These are phyloP conservation scores for Aspergillus bertholletiae DNA, from an alignment of 495 filamentous ascomycete species.

Conservation along the genomic window DNA sequence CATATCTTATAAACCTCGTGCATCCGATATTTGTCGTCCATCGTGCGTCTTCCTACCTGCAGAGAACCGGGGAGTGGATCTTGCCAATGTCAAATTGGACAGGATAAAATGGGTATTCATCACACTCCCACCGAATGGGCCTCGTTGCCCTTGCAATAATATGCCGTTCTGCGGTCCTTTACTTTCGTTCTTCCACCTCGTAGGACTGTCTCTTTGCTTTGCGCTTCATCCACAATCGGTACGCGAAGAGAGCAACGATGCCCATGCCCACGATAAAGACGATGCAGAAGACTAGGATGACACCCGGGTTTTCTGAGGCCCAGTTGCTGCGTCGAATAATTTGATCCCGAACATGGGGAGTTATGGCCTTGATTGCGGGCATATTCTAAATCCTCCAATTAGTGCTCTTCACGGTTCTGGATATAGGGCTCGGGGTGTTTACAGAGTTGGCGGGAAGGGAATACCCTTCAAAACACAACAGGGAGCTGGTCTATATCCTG, in stretches of 20 bases:
- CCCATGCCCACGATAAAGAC: slow-evolving; percentile 45
- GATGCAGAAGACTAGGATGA: slow-evolving; percentile 53
- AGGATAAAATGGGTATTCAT: background rate
- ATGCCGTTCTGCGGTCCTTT: background rate
- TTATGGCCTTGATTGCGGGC: slow-evolving; percentile 33
- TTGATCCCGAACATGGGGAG: slow-evolving; percentile 10
- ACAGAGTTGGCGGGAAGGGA: background rate
- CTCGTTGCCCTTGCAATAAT: background rate
- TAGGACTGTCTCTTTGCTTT: slow-evolving; percentile 31
- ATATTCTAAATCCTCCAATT: slow-evolving; percentile 24
- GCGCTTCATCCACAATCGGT: slow-evolving; percentile 37
- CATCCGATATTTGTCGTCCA: background rate
- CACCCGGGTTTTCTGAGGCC: slow-evolving; percentile 47
- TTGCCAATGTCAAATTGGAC: slow-evolving; percentile 3
- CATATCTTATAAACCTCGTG: background rate
- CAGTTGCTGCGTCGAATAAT: slow-evolving; percentile 45
- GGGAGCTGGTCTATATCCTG: background rate
- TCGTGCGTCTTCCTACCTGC: background rate
- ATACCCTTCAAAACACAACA: background rate
- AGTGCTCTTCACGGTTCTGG: background rate
- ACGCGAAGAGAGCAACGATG: slow-evolving; percentile 37
- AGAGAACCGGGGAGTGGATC: background rate
- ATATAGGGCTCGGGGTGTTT: background rate
- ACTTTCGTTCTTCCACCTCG: slow-evolving; percentile 7
- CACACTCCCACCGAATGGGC: background rate